These are phyloP conservation scores for Neopestalotiopsis sp. DNA, from an alignment of 2,329 filamentous ascomycete genomes.

Conservation along the genomic window DNA sequence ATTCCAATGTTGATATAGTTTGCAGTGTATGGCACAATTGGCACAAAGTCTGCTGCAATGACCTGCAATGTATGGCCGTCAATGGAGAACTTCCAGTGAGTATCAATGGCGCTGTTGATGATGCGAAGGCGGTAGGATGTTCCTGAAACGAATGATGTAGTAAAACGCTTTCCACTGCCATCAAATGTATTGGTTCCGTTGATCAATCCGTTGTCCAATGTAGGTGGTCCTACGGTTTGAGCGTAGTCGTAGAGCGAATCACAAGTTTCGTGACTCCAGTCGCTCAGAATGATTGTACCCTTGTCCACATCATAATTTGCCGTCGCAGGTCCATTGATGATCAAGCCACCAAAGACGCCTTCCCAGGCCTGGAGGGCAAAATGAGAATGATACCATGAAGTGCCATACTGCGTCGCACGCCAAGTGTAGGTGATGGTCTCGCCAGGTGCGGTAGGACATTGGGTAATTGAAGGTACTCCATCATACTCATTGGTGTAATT, in stretches of 20 bases:
- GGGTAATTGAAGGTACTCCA: conserved; percentile 56
- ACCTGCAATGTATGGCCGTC: conserved; percentile 60
- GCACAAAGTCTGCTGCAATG: conserved; percentile 60
- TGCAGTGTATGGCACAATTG: conserved; percentile 57
- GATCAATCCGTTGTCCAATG: conserved; percentile 49
- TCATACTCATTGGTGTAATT: conserved; percentile 59
- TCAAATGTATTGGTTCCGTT: conserved; percentile 39
- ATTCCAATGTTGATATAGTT: conserved; percentile 49
- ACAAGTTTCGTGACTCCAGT: conserved; percentile 59
- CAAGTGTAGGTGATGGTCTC: conserved; percentile 62
- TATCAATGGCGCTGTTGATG: conserved; percentile 48
- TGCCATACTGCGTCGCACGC: conserved; percentile 59
- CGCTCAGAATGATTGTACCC: conserved; percentile 62
- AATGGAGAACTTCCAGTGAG: conserved; percentile 50
- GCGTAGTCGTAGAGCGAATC: conserved; percentile 41
- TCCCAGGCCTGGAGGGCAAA: conserved; percentile 55
- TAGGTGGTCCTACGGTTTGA: conserved; percentile 40
- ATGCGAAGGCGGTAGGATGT: conserved; percentile 52
- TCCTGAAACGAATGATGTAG: conserved; percentile 45
- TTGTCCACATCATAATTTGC: conserved; percentile 69
- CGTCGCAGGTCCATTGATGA: conserved; percentile 65
- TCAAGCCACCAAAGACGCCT: conserved; percentile 64
- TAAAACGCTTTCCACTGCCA: conserved; percentile 39
- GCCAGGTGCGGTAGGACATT: conserved; percentile 58
- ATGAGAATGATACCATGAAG: conserved; percentile 68